These are phyloP conservation scores for Diaporthe vaccinii DNA, from an alignment of 2,329 filamentous ascomycete genomes.

Conservation along the genomic window DNA sequence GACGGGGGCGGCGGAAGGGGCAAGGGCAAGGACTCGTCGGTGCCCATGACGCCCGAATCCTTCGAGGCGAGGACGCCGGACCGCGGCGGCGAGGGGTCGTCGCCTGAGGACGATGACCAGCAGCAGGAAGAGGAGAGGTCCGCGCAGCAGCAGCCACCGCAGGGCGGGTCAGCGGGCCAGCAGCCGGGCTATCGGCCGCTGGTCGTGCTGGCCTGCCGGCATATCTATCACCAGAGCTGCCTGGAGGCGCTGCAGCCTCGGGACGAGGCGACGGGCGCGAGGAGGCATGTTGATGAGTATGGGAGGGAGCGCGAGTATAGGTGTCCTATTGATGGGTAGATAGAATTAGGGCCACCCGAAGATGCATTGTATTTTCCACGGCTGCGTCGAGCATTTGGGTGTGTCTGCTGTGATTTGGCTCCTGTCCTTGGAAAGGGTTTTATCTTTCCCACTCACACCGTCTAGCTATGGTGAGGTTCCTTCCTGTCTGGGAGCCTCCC, in stretches of 20 bases:
- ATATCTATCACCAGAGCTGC: conserved; percentile 78
- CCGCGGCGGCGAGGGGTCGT: conserved; percentile 21
- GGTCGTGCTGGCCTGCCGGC: conserved; percentile 77
- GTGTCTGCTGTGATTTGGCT: background rate
- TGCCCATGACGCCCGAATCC: conserved; percentile 40
- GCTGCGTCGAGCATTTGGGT: background rate
- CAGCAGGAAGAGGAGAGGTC: conserved; percentile 2
- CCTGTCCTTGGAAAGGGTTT: background rate
- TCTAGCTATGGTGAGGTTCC: background rate
- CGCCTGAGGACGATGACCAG: conserved; percentile 57
- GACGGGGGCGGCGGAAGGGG: conserved; percentile 53
- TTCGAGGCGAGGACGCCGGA: conserved; percentile 37
- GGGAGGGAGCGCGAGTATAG: conserved; percentile 63
- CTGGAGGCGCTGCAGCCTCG: conserved; percentile 74
- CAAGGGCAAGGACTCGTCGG: conserved; percentile 48
- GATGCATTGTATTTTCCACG: background rate
- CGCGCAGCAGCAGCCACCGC: conserved; percentile 50
- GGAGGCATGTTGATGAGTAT: conserved; percentile 59
- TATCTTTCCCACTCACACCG: background rate
- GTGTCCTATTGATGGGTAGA: conserved; percentile 70
- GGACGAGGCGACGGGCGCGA: conserved; percentile 53
- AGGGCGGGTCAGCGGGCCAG: conserved; percentile 47
- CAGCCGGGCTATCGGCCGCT: conserved; percentile 72
- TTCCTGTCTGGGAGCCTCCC: background rate
- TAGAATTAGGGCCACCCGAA: background rate